Conservation (phyloP, 306 rosid species). For the Oemleria cerasiformis region DNA sequence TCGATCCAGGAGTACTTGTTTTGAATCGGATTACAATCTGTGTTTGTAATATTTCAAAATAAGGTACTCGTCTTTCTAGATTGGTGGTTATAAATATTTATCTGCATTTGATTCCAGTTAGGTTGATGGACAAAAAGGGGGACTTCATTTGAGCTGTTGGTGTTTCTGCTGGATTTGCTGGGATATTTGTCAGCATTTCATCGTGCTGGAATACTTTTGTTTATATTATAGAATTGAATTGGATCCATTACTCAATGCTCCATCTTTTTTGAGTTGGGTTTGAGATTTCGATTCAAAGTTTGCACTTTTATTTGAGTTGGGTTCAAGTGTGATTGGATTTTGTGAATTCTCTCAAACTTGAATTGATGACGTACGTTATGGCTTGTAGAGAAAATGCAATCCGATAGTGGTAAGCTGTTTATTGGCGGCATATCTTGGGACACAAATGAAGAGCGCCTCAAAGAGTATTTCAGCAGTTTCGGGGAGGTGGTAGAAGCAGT, state of each 20-base stretch:
- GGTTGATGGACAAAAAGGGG: constrained; percentile 21
- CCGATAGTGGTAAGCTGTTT: constrained; percentile 81
- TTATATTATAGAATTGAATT: constrained; percentile 16
- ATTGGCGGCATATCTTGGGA: constrained; percentile 98
- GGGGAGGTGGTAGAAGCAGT: constrained; percentile 93
- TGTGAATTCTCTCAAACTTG: neutral
- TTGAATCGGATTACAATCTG: constrained; percentile 17
- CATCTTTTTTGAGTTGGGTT: constrained; percentile 20
- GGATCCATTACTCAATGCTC: constrained; percentile 39
- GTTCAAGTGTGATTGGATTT: constrained; percentile 37
- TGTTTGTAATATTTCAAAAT: constrained; percentile 17
- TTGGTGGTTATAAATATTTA: constrained; percentile 22
- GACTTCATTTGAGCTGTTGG: constrained; percentile 27
- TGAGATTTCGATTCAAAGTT: constrained; percentile 12
- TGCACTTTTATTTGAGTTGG: constrained; percentile 1
- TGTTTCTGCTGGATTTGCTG: constrained; percentile 24
- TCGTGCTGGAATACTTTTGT: constrained; percentile 22
- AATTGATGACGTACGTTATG: constrained; percentile 13
- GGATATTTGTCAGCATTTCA: constrained; percentile 20
- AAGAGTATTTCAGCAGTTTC: constrained; percentile 73
- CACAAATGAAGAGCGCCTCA: constrained; percentile 91
- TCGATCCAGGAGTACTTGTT: constrained; percentile 29
- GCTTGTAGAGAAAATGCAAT: constrained; percentile 50
- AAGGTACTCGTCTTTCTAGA: constrained; percentile 37
- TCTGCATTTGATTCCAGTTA: constrained; percentile 38